Evolutionary conservation across 2,329 filamentous ascomycete genomes (phyloP), one percentile per base, ranked within the genome.

Genomic region (Lasiodiplodia citricola): DNA sequence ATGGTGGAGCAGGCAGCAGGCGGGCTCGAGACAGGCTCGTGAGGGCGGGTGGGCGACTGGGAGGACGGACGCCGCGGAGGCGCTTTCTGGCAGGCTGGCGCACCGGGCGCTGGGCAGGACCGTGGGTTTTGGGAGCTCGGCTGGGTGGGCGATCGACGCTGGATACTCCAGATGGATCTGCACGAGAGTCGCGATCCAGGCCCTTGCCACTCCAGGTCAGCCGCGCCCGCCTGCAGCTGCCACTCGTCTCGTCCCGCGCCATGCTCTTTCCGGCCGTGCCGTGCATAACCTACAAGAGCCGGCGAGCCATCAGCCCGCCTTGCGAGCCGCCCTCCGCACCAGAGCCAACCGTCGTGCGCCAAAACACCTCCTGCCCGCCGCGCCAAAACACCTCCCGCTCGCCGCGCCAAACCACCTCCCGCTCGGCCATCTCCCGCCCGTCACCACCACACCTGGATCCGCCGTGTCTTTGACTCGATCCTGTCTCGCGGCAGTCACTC

Each of bases 151-250:
- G 60, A 64, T 63, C 60, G 60, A 5, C 44, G 60, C 51, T 28
- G 21, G 41, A 44, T 51, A 51, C 58, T 51, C 58, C 58, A 63
- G 60, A 64, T 37, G n/a, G 60, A 64, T 64, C 60, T 64, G 31
- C 57, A 23, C 38, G n/a, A 10, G 47, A 64, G 51, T 64, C 47
- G 25, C 44, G 60, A 64, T 64, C 47, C 60, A 50, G 47, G 60
- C 41, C 57, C 60, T 64, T 47, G 60, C 60, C 60, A 25, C 56
- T 37, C 23, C 52, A 21, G 52, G 25, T 25, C 41, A 50, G 37
- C 57, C 57, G 38, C 55, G 55, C 35, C 55, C 23, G 23, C 11
- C 14, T 37, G 28, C 54, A 35, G 16, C 25, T 56, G 18, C 56
- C 37, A 37, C 37, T 23, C 35, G 41, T 63, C 41, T 60, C 58